Percentiles rank a stretch among this genome's conserved stretches.
These are phyloP conservation scores for Globisporangium splendens DNA, from an alignment of 352 stramenopile species.

Conservation along the genomic window DNA sequence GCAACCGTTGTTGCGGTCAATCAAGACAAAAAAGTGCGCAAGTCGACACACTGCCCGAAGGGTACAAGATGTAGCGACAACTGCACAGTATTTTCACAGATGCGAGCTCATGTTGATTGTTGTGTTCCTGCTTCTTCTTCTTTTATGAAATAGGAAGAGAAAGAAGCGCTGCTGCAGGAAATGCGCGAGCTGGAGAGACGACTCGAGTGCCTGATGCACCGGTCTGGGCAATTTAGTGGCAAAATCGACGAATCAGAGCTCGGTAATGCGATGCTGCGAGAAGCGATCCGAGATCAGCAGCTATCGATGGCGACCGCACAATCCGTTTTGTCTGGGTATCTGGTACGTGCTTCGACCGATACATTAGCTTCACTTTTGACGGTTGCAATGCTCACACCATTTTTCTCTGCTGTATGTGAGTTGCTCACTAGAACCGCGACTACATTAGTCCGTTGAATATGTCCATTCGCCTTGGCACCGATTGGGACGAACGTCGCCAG, in stretches of 20 bases:
- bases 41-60: no score
- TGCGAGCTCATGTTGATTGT: no score
- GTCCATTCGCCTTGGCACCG: conserved; percentile 36
- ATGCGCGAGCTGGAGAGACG: neutral
- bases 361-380: no score
- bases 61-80: no score
- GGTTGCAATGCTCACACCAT: neutral
- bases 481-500: conserved; percentile 22
- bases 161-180: neutral
- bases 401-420: neutral
- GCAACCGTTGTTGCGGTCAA: no score
- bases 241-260: neutral
- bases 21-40: no score
- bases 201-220: neutral
- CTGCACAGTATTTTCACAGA: no score
- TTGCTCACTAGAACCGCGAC: neutral
- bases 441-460: conserved; percentile 22
- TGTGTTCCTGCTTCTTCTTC: no score
- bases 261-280: neutral
- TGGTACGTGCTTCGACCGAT: conserved; percentile 1
- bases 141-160: neutral
- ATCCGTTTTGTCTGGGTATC: neutral
- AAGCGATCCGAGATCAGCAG: conserved; percentile 3
- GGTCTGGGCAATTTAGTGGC: neutral
- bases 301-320: neutral